Evolutionary conservation across 305 asterid genomes (phyloP), one percentile per base, ranked within the genome.

Genomic region (Solanum hybrid): DNA sequence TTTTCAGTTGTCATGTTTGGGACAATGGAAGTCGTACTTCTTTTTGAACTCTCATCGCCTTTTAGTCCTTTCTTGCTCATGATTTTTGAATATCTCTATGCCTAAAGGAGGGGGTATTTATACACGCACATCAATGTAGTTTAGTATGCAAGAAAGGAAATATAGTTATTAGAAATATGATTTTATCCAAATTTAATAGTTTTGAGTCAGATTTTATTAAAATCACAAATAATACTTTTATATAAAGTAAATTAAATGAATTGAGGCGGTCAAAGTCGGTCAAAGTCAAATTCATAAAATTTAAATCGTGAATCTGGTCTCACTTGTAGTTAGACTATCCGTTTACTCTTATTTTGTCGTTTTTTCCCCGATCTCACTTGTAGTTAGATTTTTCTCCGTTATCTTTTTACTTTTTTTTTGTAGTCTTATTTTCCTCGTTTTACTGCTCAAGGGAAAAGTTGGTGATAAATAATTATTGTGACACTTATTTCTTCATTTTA

Each of bases 11-110:
- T 75, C 40, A 36, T 36, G 22, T 86, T 75, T 4, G 91, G 94
- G 89, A 10, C 75, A n/a, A 10, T 9, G 75, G 4, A 66, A 66
- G 75, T 66, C 14, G 27, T 66, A 66, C 31, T 4, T n/a, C 31
- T 66, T 66, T 66, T 66, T 24, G 75, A 66, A 66, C n/a, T 2
- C 37, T 22, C 27, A 1, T 27, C 5, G 0, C 69, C 94, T 87
- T 95, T 95, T 31, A 93, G 95, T 17, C 99, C 98, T 91, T 93
- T 97, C 97, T 94, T 96, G 27, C 91, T 92, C 97, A 94, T 95
- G 89, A 1, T 36, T 78, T 92, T 32, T 80, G 26, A 81, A 81
- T 81, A 81, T 10, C 26, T 38, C 6, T 80, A 80, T 38, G 86
- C 36, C 24, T 80, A 5, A 37, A 40, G 8, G n/a, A 26, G 36